phyloP scores from a whole-genome alignment of 1,284 basidiomycete genomes.

The Naganishia sp. region DNA sequence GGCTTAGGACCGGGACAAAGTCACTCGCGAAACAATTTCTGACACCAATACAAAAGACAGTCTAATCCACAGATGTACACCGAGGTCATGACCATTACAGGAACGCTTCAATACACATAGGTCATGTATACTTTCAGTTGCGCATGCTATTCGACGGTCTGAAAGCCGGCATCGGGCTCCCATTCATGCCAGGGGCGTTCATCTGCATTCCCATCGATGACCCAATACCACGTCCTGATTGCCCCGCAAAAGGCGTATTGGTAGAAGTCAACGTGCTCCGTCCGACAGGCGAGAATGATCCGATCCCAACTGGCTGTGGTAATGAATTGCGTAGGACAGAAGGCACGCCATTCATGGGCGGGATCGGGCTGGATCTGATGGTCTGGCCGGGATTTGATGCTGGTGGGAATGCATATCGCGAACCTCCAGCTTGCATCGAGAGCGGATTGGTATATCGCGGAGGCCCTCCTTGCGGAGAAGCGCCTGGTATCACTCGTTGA shows the following conservation, averaged over 20 bases:
- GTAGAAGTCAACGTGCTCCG: conserved; percentile 17
- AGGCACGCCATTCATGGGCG: conserved; percentile 18
- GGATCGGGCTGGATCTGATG: conserved; percentile 16
- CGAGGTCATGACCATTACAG: no score
- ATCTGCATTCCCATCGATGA: conserved; percentile 27
- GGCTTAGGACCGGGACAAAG: no score
- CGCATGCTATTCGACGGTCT: conserved; percentile 23
- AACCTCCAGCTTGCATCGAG: neutral
- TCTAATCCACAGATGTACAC: no score
- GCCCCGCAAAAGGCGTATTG: neutral
- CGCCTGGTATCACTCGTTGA: neutral
- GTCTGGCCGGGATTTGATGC: conserved; percentile 1
- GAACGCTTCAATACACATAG: no score
- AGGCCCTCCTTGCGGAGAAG: neutral
- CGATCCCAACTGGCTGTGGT: conserved; percentile 15
- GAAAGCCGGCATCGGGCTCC: conserved; percentile 18
- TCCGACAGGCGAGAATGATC: conserved; percentile 20
- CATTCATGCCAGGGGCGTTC: conserved; percentile 10
- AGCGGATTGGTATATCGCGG: neutral
- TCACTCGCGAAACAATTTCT: no score
- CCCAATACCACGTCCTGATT: conserved; percentile 18
- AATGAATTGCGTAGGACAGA: conserved; percentile 20
- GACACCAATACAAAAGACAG: no score
- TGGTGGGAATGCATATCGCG: conserved; percentile 19
- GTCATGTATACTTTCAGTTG: neutral